These are phyloP conservation scores for Heritiera fomes DNA, from an alignment of 345 rosid species.

Conservation along the genomic window DNA sequence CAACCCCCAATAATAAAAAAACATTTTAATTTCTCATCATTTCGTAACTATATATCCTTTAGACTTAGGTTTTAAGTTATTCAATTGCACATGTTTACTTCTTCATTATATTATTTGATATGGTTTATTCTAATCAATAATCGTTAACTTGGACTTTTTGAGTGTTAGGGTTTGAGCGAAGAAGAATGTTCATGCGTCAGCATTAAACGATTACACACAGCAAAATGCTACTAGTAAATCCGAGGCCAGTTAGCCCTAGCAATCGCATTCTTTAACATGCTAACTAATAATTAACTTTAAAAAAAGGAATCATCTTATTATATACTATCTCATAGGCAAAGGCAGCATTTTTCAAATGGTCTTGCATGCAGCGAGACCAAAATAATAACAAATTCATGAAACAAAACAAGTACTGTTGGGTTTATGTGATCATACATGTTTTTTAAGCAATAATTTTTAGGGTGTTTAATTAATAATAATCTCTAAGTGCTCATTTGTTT, in stretches of 20 bases:
- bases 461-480: neutral
- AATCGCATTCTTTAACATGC: neutral
- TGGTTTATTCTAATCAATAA: neutral
- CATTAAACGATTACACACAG: constrained; percentile 5
- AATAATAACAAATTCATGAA: constrained; percentile 9
- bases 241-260: neutral
- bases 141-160: neutral
- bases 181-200: constrained; percentile 22
- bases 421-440: constrained; percentile 7
- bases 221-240: neutral
- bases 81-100: neutral
- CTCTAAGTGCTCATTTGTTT: neutral
- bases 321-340: neutral
- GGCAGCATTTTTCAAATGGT: neutral
- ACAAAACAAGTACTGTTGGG: constrained; percentile 11
- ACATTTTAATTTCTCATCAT: too few species aligned
- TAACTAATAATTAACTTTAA: neutral
- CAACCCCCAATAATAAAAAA: neutral
- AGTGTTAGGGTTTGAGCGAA: neutral
- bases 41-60: neutral
- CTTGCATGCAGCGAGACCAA: constrained; percentile 16
- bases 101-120: neutral
- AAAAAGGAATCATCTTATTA: constrained; percentile 20
- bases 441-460: neutral
- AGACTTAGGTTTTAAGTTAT: neutral